Evolutionary conservation across 2,329 filamentous ascomycete species (phyloP), one percentile per base, ranked within the genome.

Genomic region (Sphaerulina vaccinii): DNA sequence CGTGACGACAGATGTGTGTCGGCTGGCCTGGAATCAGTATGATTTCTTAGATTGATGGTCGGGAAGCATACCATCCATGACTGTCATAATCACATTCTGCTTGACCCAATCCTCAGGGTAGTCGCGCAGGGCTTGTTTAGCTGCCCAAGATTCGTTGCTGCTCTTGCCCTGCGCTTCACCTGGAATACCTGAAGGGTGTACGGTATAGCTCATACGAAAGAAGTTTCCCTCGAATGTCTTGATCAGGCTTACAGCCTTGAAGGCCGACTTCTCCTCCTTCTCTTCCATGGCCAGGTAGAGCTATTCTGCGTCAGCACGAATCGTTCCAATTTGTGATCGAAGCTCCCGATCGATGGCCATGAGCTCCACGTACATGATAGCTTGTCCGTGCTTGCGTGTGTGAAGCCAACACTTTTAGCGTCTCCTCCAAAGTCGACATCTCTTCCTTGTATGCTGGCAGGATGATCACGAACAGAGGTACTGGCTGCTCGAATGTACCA

Each of bases 391-490:
- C 85, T 59, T 81, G 79, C 0, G 81, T 77, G 63, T 89, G 86
- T 23, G 79, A 84, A 4, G 84, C 84, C 54, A 88, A 70, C 18
- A 88, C 85, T 35, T 84, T 80, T 16, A 89, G 70, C 0, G 86
- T 88, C 64, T 87, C 84, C 56, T 80, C 77, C 40, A 88, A 72
- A 0, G 82, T 86, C 52, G 86, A 82, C 51, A 83, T 72, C 51
- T 88, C 84, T 67, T 89, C 86, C 68, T 86, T 86, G 72, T 88
- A 89, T 63, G 87, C 87, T 15, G 86, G 86, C 37, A 89, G 76
- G 57, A 88, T 75, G 55, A 89, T 86, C 11, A 65, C 87, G 83
- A 23, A 86, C 71, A 49, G 86, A 69, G 64, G 64, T 8, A 57
- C 52, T n/a, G 62, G 60, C 32, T 61, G 52, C 21, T 56, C 48